Evolutionary conservation across 2,329 filamentous ascomycete genomes (phyloP).

Genomic region (Geosmithia flava): DNA sequence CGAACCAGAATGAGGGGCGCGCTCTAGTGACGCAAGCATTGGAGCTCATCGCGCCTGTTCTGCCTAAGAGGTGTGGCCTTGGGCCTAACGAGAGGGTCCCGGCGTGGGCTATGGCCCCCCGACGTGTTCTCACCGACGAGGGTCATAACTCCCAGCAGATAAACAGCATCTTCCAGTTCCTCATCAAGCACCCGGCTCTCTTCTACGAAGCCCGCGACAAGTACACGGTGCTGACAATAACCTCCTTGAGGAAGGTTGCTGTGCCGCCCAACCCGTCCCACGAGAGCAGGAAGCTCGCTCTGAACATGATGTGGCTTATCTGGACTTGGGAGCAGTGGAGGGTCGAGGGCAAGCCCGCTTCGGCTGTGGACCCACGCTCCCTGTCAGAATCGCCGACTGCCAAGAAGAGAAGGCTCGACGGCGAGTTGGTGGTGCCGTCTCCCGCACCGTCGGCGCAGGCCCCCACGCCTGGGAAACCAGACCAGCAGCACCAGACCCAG

Average conservation of each 20-base stretch:
- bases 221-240: slow-evolving; percentile 79
- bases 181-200: slow-evolving; percentile 81
- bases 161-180: slow-evolving; percentile 93
- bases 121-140: slow-evolving; percentile 86
- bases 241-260: slow-evolving; percentile 79
- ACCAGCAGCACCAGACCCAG: slow-evolving; percentile 53
- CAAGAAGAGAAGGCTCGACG: slow-evolving; percentile 67
- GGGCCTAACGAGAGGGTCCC: slow-evolving; percentile 60
- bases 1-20: slow-evolving; percentile 90
- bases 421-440: slow-evolving; percentile 18
- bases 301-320: slow-evolving; percentile 83
- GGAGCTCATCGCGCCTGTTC: slow-evolving; percentile 86
- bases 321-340: slow-evolving; percentile 87
- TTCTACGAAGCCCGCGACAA: slow-evolving; percentile 94
- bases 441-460: neutral
- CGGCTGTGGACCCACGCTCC: slow-evolving; percentile 14
- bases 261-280: slow-evolving; percentile 72
- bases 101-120: slow-evolving; percentile 80
- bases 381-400: slow-evolving; percentile 58
- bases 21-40: slow-evolving; percentile 87
- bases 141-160: slow-evolving; percentile 91
- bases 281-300: slow-evolving; percentile 80
- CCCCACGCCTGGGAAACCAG: slow-evolving; percentile 32
- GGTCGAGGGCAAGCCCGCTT: slow-evolving; percentile 43
- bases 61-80: slow-evolving; percentile 70